Evolutionary conservation across 2,329 filamentous ascomycete species (phyloP), one percentile per base, ranked within the genome.

Genomic region (Fusarium goolgardi): DNA sequence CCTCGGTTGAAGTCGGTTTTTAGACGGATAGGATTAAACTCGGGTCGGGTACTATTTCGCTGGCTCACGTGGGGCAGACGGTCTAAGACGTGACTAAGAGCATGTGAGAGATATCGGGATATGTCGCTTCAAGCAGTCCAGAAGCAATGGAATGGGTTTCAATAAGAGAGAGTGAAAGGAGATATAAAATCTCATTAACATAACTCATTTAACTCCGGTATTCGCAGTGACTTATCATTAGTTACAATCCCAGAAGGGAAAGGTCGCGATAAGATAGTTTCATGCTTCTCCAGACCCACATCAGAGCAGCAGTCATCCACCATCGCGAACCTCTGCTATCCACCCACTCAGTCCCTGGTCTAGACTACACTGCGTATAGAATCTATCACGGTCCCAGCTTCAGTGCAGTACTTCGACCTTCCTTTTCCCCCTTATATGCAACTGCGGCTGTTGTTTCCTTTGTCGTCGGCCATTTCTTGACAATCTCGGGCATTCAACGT

Each of bases 61-160:
- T 55, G 49, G 58, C 54, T 73, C 69, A 73, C 71, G 71, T 73
- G 71, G 59, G 51, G 47, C 43, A 35, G 32, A 39, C 37, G 54
- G 27, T 56, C 44, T 35, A 51, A 47, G 60, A 60, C 45, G 61
- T 63, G 71, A 70, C 66, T 59, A 39, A 51, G 50, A 32, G 37
- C 54, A 39, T 54, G 43, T 60, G 57, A 58, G 45, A 55, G 18
- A 13, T 37, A 6, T 66, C 60, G 56, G 66, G 29, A 63, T 45
- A 59, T 51, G 10, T 69, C 66, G 66, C 31, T 25, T 11, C 44
- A 9, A 15, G 32, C 5, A 13, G 18, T 29, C 53, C 16, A 55
- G 37, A 18, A 9, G 37, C 18, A 41, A 4, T 35, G 25, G 4
- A 11, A 10, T 35, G 15, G 41, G 11, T 43, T 13, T 35, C 20